Evolutionary conservation across 148 eudicot genomes (phyloP).

Genomic region (Camellia japonica): DNA sequence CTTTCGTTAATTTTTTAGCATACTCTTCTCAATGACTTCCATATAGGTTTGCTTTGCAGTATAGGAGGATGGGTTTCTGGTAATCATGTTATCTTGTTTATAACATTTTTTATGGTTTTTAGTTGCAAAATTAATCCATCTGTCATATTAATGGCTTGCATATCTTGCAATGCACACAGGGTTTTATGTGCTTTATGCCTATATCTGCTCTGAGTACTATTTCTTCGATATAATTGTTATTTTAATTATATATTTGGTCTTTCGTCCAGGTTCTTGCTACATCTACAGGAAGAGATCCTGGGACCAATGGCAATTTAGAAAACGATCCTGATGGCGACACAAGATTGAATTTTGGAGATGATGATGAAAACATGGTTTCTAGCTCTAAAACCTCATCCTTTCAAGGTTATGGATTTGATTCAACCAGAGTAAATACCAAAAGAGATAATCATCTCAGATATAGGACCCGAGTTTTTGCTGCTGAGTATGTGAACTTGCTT

Average conservation of each 20-base stretch:
- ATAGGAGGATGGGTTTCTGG: neutral
- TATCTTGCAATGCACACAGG: neutral
- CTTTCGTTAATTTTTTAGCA: no score
- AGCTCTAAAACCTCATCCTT: conserved; percentile 38
- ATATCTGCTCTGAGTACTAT: neutral
- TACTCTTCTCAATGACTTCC: no score
- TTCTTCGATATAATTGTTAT: neutral
- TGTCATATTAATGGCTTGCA: neutral
- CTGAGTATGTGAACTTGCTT: conserved; percentile 67
- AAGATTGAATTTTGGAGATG: conserved; percentile 39
- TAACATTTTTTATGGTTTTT: neutral
- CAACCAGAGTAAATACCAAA: conserved; percentile 40
- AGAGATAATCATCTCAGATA: conserved; percentile 88
- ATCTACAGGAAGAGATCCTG: conserved; percentile 51
- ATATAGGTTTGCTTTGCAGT: no score
- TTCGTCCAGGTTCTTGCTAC: conserved; percentile 73
- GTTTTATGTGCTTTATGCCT: neutral
- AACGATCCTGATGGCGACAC: conserved; percentile 48
- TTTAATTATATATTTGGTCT: neutral
- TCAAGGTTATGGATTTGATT: conserved; percentile 40
- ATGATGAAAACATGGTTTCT: conserved; percentile 89
- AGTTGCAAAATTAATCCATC: neutral
- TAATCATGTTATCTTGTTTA: neutral
- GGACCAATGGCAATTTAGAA: conserved; percentile 31
- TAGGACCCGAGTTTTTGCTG: conserved; percentile 91